Evolutionary conservation across 371 early-diverging fungal genomes (phyloP).

Genomic region (Apophysomyces sp.): DNA sequence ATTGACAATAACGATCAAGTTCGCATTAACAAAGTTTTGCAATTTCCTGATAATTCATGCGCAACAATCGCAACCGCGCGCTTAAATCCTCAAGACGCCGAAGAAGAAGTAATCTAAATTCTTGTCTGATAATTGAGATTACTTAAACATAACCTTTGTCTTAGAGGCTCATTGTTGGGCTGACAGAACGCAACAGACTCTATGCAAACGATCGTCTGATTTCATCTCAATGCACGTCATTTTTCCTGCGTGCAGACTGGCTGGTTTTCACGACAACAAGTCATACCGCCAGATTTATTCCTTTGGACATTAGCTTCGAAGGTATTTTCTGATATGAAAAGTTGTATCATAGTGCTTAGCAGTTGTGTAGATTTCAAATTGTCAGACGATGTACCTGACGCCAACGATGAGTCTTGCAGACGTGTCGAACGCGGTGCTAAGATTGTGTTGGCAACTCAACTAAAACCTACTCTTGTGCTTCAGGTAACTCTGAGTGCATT

Average conservation of each 20-base stretch:
- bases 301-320: slow-evolving; percentile 37
- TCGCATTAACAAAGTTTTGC: slow-evolving; percentile 3
- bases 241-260: slow-evolving; percentile 79
- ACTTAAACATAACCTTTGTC: neutral
- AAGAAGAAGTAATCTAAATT: slow-evolving; percentile 28
- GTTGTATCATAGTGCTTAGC: slow-evolving; percentile 9
- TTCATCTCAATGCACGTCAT: slow-evolving; percentile 82
- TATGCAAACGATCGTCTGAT: slow-evolving; percentile 71
- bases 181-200: slow-evolving; percentile 80
- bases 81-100: slow-evolving; percentile 33
- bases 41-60: slow-evolving; percentile 58
- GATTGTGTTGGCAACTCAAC: slow-evolving; percentile 78
- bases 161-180: slow-evolving; percentile 62
- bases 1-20: slow-evolving; percentile 7
- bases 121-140: neutral
- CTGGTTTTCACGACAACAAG: slow-evolving; percentile 83
- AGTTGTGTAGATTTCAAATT: slow-evolving; percentile 41
- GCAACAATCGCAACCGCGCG: slow-evolving; percentile 67
- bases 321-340: neutral
- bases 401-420: slow-evolving; percentile 75
- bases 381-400: slow-evolving; percentile 48
- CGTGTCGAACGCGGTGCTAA: slow-evolving; percentile 90
- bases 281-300: slow-evolving; percentile 81
- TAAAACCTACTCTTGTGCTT: slow-evolving; percentile 73
- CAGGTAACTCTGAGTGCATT: slow-evolving; percentile 45